These are phyloP conservation scores for Epichloe bromicola DNA, from an alignment of 2,329 filamentous ascomycete species.

Conservation along the genomic window DNA sequence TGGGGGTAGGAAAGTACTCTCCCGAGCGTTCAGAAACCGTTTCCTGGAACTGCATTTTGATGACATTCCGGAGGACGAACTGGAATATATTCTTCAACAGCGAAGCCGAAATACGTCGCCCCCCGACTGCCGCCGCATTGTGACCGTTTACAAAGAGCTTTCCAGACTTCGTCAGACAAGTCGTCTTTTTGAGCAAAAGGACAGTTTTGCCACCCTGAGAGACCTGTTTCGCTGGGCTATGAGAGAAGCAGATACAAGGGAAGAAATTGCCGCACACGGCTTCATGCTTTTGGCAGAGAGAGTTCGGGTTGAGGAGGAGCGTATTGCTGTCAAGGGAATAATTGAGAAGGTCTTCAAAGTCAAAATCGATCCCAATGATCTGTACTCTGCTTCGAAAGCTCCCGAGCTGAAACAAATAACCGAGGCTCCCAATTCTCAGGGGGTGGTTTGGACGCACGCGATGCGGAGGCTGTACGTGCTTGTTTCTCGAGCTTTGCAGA, in stretches of 20 bases:
- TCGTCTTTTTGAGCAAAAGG: constrained; percentile 90
- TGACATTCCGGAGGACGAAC: constrained; percentile 89
- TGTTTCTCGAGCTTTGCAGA: constrained; percentile 71
- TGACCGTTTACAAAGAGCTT: constrained; percentile 85
- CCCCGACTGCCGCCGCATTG: constrained; percentile 82
- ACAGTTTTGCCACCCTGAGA: constrained; percentile 89
- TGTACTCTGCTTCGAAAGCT: constrained; percentile 55
- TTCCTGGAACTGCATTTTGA: constrained; percentile 97
- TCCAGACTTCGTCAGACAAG: constrained; percentile 81
- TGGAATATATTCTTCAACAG: constrained; percentile 82
- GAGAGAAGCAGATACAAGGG: constrained; percentile 68
- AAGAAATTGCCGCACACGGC: constrained; percentile 81
- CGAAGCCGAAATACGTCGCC: constrained; percentile 77
- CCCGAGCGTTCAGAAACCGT: constrained; percentile 87
- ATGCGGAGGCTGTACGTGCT: constrained; percentile 88
- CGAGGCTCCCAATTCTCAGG: constrained; percentile 37
- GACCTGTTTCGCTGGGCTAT: constrained; percentile 94
- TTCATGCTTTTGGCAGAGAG: constrained; percentile 95
- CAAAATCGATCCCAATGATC: constrained; percentile 54
- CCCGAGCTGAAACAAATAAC: constrained; percentile 40
- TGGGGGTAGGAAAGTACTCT: constrained; percentile 84
- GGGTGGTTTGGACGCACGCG: constrained; percentile 85
- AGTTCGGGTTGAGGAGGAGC: constrained; percentile 82
- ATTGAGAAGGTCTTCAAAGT: constrained; percentile 89
- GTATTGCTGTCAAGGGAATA: constrained; percentile 68